These are phyloP conservation scores for Scenedesmus sp. DNA, from an alignment of 163 green algal genomes.

Conservation along the genomic window DNA sequence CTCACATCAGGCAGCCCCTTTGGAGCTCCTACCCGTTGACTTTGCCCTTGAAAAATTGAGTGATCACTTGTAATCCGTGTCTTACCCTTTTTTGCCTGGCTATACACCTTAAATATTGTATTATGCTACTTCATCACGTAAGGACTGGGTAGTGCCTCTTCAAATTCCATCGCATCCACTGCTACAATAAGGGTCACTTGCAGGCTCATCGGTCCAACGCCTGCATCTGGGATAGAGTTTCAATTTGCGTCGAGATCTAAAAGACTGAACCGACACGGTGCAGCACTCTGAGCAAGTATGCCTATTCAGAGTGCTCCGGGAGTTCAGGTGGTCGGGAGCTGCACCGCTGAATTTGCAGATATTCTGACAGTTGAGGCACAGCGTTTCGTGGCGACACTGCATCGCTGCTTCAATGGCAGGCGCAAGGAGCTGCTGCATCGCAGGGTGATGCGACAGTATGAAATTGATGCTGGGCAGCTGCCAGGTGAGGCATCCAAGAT, in stretches of 20 bases:
- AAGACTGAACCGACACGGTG: neutral
- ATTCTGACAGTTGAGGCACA: slow-evolving; percentile 80
- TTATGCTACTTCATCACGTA: slow-evolving; percentile 2
- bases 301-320: slow-evolving; percentile 5
- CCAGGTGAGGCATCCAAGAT: slow-evolving; percentile 19
- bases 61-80: no score
- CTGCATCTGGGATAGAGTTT: neutral
- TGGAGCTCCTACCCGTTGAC: neutral
- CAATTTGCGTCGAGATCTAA: neutral
- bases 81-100: no score
- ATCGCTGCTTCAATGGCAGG: slow-evolving; percentile 74
- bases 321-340: neutral
- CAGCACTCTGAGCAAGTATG: neutral
- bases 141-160: neutral
- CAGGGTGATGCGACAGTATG: slow-evolving; percentile 75
- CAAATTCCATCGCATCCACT: neutral
- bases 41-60: no score
- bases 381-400: slow-evolving; percentile 82
- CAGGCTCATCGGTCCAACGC: neutral
- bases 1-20: no score
- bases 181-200: no score
- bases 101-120: neutral
- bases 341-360: slow-evolving; percentile 45
- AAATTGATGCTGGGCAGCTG: slow-evolving; percentile 72
- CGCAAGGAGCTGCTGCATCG: slow-evolving; percentile 79